Evolutionary conservation across 1,139 yeast species (phyloP).

Genomic region (Suhomyces guaymorum): DNA sequence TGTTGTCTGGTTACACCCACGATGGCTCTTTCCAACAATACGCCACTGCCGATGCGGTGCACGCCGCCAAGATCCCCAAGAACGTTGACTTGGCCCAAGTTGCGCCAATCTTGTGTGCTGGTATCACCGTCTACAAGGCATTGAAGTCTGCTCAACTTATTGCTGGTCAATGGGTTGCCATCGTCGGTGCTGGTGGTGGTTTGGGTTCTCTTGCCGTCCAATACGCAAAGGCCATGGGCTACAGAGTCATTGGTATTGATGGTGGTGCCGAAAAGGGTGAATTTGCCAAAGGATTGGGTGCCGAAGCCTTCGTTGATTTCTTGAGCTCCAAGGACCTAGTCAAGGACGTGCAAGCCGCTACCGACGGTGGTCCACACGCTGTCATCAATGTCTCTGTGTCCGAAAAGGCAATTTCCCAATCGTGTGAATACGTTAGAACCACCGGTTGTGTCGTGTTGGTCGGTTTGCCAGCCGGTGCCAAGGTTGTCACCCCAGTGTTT

Average conservation of each 20-base stretch:
- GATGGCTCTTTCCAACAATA: conserved; percentile 82
- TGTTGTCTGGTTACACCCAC: conserved; percentile 73
- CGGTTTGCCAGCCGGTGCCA: conserved; percentile 74
- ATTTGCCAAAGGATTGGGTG: conserved; percentile 59
- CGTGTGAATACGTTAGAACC: conserved; percentile 64
- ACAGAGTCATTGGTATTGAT: conserved; percentile 71
- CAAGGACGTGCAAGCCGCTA: conserved; percentile 55
- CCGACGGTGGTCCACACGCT: conserved; percentile 80
- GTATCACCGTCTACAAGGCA: conserved; percentile 79
- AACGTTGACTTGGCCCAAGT: conserved; percentile 71
- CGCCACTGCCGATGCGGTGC: conserved; percentile 82
- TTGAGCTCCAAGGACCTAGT: conserved; percentile 57
- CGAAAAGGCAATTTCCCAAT: conserved; percentile 63
- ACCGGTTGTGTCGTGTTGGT: conserved; percentile 72
- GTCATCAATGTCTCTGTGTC: conserved; percentile 74
- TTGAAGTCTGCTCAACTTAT: conserved; percentile 63
- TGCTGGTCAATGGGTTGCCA: conserved; percentile 77
- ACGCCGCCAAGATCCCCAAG: conserved; percentile 74
- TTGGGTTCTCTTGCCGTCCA: conserved; percentile 74
- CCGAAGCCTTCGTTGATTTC: conserved; percentile 69
- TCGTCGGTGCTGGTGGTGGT: conserved; percentile 82
- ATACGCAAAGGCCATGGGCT: conserved; percentile 75
- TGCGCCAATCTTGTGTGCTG: conserved; percentile 82
- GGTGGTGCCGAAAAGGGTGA: conserved; percentile 70
- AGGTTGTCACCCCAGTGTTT: conserved; percentile 63